Evolutionary conservation across 495 filamentous ascomycete species (phyloP), one percentile per base, ranked within the genome.

Genomic region (Poronia punctata): DNA sequence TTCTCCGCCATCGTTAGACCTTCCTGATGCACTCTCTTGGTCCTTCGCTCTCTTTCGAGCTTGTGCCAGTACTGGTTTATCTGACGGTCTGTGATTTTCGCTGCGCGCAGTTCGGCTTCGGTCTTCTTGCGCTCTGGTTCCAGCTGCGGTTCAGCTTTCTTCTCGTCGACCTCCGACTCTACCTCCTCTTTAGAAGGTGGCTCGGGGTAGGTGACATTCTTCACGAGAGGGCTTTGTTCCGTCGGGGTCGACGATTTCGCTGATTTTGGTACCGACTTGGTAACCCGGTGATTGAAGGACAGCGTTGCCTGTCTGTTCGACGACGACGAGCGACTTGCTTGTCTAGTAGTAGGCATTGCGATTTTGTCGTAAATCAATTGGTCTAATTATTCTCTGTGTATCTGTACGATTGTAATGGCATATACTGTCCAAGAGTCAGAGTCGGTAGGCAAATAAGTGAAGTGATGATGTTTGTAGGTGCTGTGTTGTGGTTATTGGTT

Each of bases 1-100:
- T 87, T 89, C 72, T 96, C 92, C 28, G 83, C 70, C 7, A 85
- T 48, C 4, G 69, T 67, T 36, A 98, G 56, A 3, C 66, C 82
- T 45, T 76, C 56, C 63, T 88, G 84, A 57, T 97, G 92, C 30
- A 89, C 79, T 62, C 56, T 45, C 41, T 43, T 38, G 2, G 52
- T 50, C 31, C 45, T 41, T 46, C 84, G 64, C 59, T 70, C 65
- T 12, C 62, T 50, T 58, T 93, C 83, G 48, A 86, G 76, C 16
- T 45, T 49, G 27, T 59, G 61, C 88, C 88, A 95, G 58, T 92
- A 94, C 49, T 55, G 54, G 46, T 73, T 70, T 16, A 95, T 73
- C 53, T 82, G 74, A 26, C 71, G 66, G 28, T 82, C 70, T 1
- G 72, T 72, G 23, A 93, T 53, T 38, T 73, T 72, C 21, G 66